phyloP scores from a whole-genome alignment of 1,284 basidiomycete species.

The Moniliophthora roreri region DNA sequence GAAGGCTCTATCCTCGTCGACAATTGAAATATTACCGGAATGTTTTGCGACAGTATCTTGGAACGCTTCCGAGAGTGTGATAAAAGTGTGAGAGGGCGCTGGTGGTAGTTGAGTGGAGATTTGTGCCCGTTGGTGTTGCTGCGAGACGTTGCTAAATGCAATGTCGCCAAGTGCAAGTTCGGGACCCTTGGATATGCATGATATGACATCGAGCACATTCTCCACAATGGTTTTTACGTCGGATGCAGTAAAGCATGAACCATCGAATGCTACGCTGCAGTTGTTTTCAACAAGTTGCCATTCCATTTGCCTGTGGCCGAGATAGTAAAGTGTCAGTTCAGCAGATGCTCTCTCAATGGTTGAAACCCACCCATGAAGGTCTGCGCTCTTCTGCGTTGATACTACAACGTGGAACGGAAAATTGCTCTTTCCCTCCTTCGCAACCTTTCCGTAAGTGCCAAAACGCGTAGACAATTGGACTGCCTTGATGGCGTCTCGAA shows the following conservation, averaged over 20 bases:
- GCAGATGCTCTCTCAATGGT: no score
- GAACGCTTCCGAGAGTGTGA: conserved; percentile 1
- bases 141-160: background rate
- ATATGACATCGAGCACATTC: background rate
- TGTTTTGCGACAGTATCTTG: background rate
- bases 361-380: no score
- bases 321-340: background rate
- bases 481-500: background rate
- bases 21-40: background rate
- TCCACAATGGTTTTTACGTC: background rate
- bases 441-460: background rate
- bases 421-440: background rate
- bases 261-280: background rate
- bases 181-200: background rate
- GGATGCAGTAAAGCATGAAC: background rate
- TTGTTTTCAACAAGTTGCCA: background rate
- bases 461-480: background rate
- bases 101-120: background rate
- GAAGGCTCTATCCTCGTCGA: background rate
- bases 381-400: background rate
- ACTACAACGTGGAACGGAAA: background rate
- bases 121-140: background rate
- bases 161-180: background rate
- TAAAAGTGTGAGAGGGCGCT: background rate
- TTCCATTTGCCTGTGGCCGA: background rate